These are phyloP conservation scores for Schizophyllum commune DNA, from an alignment of 1,284 basidiomycete species.

Conservation along the genomic window DNA sequence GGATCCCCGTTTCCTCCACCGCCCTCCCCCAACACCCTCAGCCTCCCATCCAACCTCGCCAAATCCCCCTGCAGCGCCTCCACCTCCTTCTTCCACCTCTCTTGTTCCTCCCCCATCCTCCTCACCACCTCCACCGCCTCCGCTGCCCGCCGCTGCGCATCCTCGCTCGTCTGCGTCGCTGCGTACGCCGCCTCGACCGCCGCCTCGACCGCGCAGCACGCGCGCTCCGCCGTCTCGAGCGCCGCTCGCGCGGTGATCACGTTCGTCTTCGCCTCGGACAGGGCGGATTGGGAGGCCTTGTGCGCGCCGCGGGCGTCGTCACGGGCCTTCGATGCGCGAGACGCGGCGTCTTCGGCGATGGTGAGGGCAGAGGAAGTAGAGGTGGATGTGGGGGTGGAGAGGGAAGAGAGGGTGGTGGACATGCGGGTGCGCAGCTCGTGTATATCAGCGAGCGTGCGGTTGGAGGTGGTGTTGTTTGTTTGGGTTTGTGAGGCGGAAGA, in stretches of 20 bases:
- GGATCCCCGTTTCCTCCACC: background rate
- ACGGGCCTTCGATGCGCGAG: background rate
- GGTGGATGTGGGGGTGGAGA: background rate
- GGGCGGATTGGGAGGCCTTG: background rate
- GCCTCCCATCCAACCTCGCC: background rate
- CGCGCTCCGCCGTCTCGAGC: background rate
- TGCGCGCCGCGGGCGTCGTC: background rate
- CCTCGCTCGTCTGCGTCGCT: background rate
- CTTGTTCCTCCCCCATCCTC: background rate
- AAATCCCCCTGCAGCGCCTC: background rate
- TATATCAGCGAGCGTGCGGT: background rate
- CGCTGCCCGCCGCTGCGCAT: background rate
- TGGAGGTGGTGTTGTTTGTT: too few species aligned
- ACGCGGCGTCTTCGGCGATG: background rate
- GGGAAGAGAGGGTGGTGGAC: background rate
- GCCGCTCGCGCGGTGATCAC: background rate
- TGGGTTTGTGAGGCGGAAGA: background rate
- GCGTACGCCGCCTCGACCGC: background rate
- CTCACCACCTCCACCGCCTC: background rate
- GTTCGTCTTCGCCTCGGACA: background rate
- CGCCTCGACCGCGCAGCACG: background rate
- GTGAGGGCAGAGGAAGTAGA: background rate
- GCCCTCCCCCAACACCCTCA: too few species aligned
- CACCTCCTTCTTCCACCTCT: background rate
- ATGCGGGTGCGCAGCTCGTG: background rate